Conservation (phyloP, 306 rosid genomes). For the Casuarina glauca region DNA sequence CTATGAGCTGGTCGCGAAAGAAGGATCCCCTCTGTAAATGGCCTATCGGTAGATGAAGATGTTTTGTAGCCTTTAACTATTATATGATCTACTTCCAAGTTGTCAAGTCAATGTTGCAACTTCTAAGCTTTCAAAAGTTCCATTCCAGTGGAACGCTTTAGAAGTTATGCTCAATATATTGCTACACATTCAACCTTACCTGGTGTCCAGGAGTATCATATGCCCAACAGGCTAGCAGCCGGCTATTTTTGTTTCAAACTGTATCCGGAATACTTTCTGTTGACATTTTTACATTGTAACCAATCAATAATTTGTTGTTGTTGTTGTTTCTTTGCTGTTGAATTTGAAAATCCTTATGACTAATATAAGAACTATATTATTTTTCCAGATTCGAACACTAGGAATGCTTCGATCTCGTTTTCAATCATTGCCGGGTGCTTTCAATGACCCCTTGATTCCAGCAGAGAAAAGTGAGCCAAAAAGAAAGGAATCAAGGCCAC, state of each 20-base stretch:
- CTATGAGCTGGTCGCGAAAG: background rate
- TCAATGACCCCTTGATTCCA: slow-evolving; percentile 80
- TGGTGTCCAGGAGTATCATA: background rate
- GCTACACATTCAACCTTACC: too few relatives aligned
- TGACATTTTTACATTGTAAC: background rate
- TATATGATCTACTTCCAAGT: too few relatives aligned
- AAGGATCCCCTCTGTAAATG: background rate
- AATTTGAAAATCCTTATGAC: background rate
- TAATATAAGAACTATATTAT: background rate
- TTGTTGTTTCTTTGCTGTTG: background rate
- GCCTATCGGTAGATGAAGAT: background rate
- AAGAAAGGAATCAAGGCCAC: slow-evolving; percentile 89
- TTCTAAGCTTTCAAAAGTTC: background rate
- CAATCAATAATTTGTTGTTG: background rate
- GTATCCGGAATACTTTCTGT: background rate
- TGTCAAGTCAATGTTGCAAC: background rate
- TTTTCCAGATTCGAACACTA: slow-evolving; percentile 77
- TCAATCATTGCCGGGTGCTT: slow-evolving; percentile 82
- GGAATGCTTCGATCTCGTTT: slow-evolving; percentile 99
- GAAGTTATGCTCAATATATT: background rate
- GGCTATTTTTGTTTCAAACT: background rate
- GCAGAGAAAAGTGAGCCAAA: slow-evolving; percentile 69
- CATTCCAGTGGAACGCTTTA: background rate
- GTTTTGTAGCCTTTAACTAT: background rate
- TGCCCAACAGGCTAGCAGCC: background rate